These are phyloP conservation scores for Astragalus glycyphyllos DNA, from an alignment of 306 rosid genomes.

Conservation along the genomic window DNA sequence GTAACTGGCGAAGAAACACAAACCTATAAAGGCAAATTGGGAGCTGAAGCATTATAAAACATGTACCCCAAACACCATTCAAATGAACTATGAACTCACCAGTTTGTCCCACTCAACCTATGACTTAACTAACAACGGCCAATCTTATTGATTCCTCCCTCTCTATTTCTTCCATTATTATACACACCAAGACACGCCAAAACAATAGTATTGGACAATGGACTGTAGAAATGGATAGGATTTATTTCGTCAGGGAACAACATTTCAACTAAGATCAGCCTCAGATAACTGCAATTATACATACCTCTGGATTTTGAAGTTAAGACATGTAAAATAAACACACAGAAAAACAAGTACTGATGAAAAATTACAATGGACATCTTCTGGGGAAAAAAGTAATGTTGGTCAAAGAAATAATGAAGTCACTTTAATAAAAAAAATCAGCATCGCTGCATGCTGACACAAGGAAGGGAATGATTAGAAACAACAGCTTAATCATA, in stretches of 20 bases:
- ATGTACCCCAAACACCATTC: slow-evolving; percentile 6
- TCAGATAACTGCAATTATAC: not conserved
- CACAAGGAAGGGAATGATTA: too few relatives aligned
- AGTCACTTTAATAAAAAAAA: not conserved
- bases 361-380: not conserved
- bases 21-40: slow-evolving; percentile 18
- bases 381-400: not conserved
- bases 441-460: not conserved
- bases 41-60: slow-evolving; percentile 10
- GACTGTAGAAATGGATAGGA: too few relatives aligned
- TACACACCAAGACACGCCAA: too few relatives aligned
- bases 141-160: not conserved
- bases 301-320: not conserved
- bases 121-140: not conserved
- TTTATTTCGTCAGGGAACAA: too few relatives aligned
- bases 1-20: slow-evolving; percentile 1
- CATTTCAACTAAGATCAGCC: not conserved
- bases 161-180: too few relatives aligned
- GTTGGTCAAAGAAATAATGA: slow-evolving; percentile 16
- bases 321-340: not conserved
- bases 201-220: too few relatives aligned
- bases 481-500: too few relatives aligned
- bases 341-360: not conserved
- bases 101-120: not conserved
- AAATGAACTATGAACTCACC: not conserved